Conservation (phyloP, 352 stramenopile genomes). For the Albugo candida region DNA sequence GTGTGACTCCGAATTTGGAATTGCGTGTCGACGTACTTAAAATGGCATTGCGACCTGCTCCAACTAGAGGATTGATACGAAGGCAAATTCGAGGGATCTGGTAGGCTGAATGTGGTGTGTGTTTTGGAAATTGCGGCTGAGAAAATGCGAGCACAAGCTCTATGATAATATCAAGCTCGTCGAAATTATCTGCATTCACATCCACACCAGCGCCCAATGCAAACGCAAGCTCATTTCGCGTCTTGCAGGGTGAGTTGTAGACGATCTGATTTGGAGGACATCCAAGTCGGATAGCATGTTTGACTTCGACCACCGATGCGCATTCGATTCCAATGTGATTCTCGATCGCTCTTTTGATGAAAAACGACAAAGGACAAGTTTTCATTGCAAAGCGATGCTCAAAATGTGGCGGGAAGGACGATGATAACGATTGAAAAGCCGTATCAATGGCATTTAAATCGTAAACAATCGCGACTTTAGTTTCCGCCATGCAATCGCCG, state of each 20-base stretch:
- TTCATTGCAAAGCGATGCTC: constrained; percentile 82
- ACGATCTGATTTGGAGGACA: constrained; percentile 60
- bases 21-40: constrained; percentile 73
- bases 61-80: constrained; percentile 83
- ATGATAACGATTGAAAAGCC: constrained; percentile 53
- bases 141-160: constrained; percentile 77
- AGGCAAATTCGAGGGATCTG: constrained; percentile 65
- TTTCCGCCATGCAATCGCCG: too few relatives aligned
- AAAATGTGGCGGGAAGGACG: constrained; percentile 71
- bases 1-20: constrained; percentile 83
- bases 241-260: constrained; percentile 88
- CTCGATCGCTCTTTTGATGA: constrained; percentile 37
- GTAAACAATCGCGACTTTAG: constrained; percentile 58
- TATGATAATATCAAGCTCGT: constrained; percentile 68
- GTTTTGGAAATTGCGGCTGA: constrained; percentile 50
- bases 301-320: constrained; percentile 61
- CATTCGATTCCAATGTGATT: constrained; percentile 58
- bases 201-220: constrained; percentile 64
- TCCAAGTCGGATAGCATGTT: constrained; percentile 52
- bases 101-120: constrained; percentile 17
- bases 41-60: constrained; percentile 63
- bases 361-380: constrained; percentile 74
- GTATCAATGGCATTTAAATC: constrained; percentile 74
- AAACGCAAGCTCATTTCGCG: constrained; percentile 50
- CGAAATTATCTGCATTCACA: constrained; percentile 85